phyloP scores from a whole-genome alignment of 768 basidiomycete genomes.

The Mycena sanguinolenta region DNA sequence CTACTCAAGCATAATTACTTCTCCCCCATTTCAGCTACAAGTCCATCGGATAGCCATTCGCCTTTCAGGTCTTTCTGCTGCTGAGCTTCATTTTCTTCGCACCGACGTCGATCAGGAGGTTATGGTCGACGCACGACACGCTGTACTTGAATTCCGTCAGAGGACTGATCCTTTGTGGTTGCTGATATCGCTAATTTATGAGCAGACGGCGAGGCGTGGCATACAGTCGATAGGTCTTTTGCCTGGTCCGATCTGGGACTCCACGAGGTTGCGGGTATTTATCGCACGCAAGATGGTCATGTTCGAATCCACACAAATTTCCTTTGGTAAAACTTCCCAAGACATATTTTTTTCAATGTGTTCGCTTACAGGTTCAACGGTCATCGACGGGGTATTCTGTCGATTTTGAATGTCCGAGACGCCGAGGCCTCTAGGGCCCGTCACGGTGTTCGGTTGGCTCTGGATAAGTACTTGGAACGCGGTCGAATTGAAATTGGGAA shows the following conservation, averaged over 20 bases:
- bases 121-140: conserved; percentile 67
- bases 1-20: no score
- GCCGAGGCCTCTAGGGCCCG: no score
- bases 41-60: conserved; percentile 58
- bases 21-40: background rate
- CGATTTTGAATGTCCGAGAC: conserved; percentile 56
- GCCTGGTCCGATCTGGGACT: conserved; percentile 57
- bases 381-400: conserved; percentile 64
- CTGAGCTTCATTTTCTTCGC: conserved; percentile 61
- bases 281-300: conserved; percentile 63
- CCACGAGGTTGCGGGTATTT: conserved; percentile 64
- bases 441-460: no score
- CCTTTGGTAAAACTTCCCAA: conserved; percentile 65
- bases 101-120: conserved; percentile 63
- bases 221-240: conserved; percentile 56
- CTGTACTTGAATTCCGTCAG: conserved; percentile 66
- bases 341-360: background rate
- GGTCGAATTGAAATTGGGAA: no score
- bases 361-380: conserved; percentile 44
- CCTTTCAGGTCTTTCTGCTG: conserved; percentile 65
- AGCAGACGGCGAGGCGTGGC: conserved; percentile 65
- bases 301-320: conserved; percentile 78
- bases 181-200: background rate
- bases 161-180: background rate
- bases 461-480: no score